Conservation (phyloP, 495 filamentous ascomycete genomes). For the Hyphodiscus hymeniophilus region DNA sequence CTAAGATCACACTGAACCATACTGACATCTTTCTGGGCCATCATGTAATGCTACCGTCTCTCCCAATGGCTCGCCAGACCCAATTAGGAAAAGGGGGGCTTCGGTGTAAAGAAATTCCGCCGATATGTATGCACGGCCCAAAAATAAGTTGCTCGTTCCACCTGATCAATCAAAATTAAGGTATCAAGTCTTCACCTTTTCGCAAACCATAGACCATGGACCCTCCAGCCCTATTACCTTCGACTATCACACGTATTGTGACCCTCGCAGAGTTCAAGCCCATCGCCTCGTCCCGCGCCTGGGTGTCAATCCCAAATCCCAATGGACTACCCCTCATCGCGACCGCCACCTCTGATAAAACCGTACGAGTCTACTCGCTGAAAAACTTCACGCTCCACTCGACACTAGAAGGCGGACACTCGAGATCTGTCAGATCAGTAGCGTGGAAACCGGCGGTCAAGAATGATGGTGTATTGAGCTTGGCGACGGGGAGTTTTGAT, state of each 20-base stretch:
- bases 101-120: too few relatives aligned
- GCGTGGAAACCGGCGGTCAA: slow-evolving; percentile 73
- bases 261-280: slow-evolving; percentile 39
- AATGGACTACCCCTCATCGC: slow-evolving; percentile 72
- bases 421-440: slow-evolving; percentile 68
- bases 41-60: too few relatives aligned
- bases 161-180: too few relatives aligned
- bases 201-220: too few relatives aligned
- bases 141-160: too few relatives aligned
- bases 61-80: too few relatives aligned
- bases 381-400: slow-evolving; percentile 68
- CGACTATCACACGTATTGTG: not conserved
- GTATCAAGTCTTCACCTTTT: too few relatives aligned
- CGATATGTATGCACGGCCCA: too few relatives aligned
- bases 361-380: slow-evolving; percentile 81
- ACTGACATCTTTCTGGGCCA: too few relatives aligned
- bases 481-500: slow-evolving; percentile 91
- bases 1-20: too few relatives aligned
- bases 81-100: too few relatives aligned
- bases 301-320: slow-evolving; percentile 80
- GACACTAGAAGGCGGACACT: slow-evolving; percentile 78
- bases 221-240: too few relatives aligned
- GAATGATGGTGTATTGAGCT: slow-evolving; percentile 45
- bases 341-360: slow-evolving; percentile 77
- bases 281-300: slow-evolving; percentile 72